Base-by-base conservation (phyloP, 2,329 filamentous ascomycete genomes). In the Ophiostoma australiae region DNA sequence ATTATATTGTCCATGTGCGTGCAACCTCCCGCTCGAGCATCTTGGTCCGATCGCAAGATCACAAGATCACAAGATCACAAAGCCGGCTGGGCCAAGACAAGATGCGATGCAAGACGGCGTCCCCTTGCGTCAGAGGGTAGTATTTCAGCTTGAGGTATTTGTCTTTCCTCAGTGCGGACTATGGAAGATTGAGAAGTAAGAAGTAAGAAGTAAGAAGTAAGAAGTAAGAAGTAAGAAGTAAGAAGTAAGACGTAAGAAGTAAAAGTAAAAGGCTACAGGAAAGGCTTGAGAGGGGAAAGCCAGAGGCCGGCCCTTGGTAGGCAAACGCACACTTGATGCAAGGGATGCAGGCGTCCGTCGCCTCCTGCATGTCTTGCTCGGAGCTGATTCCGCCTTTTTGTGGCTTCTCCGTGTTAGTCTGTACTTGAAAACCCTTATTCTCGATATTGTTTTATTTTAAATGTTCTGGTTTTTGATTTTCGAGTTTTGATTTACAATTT, bases 301-400 rank as follows among this genome's bases (percentile, higher is more conserved):
- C 27, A 27, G 52, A 58, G 52, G 52, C 52, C 15, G 52, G 52
- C 52, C 17, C 44, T 48, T 48, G 44, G 44, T n/a, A 58, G 52
- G 52, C 52, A n/a, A n/a, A 5, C 6, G 44, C 44, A 13, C 37
- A 10, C 37, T n/a, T 20, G 52, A 58, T 58, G 52, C 52, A 58
- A 58, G 52, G 52, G 52, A 58, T 58, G 23, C 15, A 17, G 23
- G 52, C 52, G 23, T 58, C 52, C 52, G 23, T 27, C 15, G 48
- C 48, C 48, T 27, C 27, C 27, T 63, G 58, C 58, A 35, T 33
- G 58, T 33, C 58, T 63, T 63, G 27, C 27, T 6, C 58, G 58
- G 58, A 63, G 58, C 58, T 33, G 15, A 17, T 63, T 63, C 58
- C 58, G 58, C 20, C 58, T 63, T 33, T 61, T 33, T 33, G 58